Evolutionary conservation across 1,284 basidiomycete genomes (phyloP), one percentile per base, ranked within the genome.

Genomic region (Leccinum huronense): DNA sequence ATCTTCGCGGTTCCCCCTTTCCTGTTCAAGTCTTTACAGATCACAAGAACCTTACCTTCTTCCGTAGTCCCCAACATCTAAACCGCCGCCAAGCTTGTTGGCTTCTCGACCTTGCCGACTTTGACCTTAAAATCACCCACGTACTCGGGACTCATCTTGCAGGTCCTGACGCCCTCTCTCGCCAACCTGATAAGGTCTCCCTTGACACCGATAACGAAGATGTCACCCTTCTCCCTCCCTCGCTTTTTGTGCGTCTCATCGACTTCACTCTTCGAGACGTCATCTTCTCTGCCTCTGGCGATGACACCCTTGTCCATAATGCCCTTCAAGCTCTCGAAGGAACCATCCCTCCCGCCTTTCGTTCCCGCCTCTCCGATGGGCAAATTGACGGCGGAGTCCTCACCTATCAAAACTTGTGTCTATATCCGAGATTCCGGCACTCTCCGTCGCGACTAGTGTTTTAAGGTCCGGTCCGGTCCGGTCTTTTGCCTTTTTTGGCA

Each of bases 261-360:
- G 1, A 45, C 2, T 1, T 16, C 7, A 8, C 16, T 4, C 42
- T 45, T 1, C 1, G 4, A 2, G 7, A 14, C 2, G 2, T 8
- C 3, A 45, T 45, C 2, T 0, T 1, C 5, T 16, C 13, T 2
- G 0, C 3, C 2, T 45, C 42, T 0, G 14, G 7, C 0, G 7
- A 13, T 1, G 42, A 45, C 9, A 1, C 3, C 1, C 11, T 45
- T 7, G 11, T 45, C 6, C 13, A 0, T 16, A 14, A n/a, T 3
- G 14, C 16, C 7, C 14, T 16, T 16, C 14, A 14, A 3, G 11
- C 7, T 6, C 42, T 45, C 6, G 13, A 45, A 1, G 13, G 14
- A 3, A 8, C 13, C 13, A 7, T 45, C 3, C 6, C 42, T n/a
- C 42, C 42, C 1, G n/a, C 14, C 5, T 16, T 45, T 8, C 6